phyloP scores from a whole-genome alignment of 768 basidiomycete genomes.

The Cystoderma amianthinum region DNA sequence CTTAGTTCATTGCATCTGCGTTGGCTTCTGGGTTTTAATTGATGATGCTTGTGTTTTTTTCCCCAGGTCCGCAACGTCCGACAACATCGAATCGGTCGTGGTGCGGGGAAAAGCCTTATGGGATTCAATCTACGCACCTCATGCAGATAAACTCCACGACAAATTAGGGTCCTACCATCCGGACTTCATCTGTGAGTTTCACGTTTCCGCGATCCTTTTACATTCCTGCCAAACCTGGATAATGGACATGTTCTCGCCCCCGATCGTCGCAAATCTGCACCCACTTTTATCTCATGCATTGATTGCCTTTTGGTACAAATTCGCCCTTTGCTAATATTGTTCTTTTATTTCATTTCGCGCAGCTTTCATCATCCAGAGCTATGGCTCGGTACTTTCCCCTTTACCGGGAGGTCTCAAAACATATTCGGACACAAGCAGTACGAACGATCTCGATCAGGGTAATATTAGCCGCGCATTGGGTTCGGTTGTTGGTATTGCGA shows the following conservation, averaged over 20 bases:
- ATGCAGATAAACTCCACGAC: constrained; percentile 82
- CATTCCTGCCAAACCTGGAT: constrained; percentile 23
- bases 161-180: constrained; percentile 88
- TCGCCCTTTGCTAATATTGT: constrained; percentile 9
- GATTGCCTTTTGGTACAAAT: constrained; percentile 6
- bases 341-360: constrained; percentile 8
- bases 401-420: constrained; percentile 49
- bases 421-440: constrained; percentile 30
- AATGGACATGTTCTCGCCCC: constrained; percentile 14
- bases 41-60: constrained; percentile 2
- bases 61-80: constrained; percentile 48
- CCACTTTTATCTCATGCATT: constrained; percentile 22
- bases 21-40: too few species aligned
- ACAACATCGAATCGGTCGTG: constrained; percentile 64
- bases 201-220: constrained; percentile 22
- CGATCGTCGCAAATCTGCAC: constrained; percentile 17
- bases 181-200: constrained; percentile 85
- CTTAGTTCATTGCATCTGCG: background rate
- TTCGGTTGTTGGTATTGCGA: constrained; percentile 79
- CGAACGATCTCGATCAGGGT: constrained; percentile 57
- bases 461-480: constrained; percentile 82
- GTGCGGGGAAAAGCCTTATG: constrained; percentile 69
- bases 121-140: constrained; percentile 85
- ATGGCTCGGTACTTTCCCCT: constrained; percentile 74
- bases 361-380: constrained; percentile 87